Base-by-base conservation (phyloP, 768 basidiomycete species). In the Termitomyces sp. region DNA sequence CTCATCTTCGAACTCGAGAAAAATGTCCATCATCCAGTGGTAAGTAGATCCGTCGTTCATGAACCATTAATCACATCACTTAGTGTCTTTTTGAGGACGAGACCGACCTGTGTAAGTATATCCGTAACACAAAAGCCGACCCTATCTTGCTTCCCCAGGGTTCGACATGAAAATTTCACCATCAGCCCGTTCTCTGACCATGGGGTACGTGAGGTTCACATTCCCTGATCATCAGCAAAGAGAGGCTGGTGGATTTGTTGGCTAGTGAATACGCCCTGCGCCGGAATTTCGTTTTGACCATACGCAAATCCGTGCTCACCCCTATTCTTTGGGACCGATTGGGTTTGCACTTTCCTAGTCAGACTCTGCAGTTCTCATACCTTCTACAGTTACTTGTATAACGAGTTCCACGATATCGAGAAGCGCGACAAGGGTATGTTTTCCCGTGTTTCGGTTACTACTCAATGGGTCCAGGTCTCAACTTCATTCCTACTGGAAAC, bases 1-100 rank as follows among this genome's bases (percentile, higher is more conserved):
- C 74, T 74, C 43, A 62, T 77, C 11, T 78, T 66, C 55, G 72
- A 76, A 56, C 55, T 32, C 12, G 66, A 74, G 38, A 62, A 66
- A 10, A 53, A 47, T n/a, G 53, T 45, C 8, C 37, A 37, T 10
- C 1, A 3, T 3, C 46, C 58, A 12, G 11, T 40, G 34, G 58
- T 53, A 26, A n/a, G 28, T 34, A 9, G 9, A 48, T 22, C 35
- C 5, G 9, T 53, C 28, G 5, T 26, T 2, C 8, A 32, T 55
- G 21, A 45, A 5, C 22, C 28, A 47, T 43, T 1, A 14, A 30
- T 52, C 15, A 45, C 32, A 1, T 12, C 41, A 19, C 22, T 28
- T 55, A 77, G 74, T 10, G 61, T 34, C 66, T 75, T 19, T 76
- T 75, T 57, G 44, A 61, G 4, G 55, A 58, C 1, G 56, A 60